Evolutionary conservation across 2,329 filamentous ascomycete genomes (phyloP).

Genomic region (Tolypocladium ophioglossoides): DNA sequence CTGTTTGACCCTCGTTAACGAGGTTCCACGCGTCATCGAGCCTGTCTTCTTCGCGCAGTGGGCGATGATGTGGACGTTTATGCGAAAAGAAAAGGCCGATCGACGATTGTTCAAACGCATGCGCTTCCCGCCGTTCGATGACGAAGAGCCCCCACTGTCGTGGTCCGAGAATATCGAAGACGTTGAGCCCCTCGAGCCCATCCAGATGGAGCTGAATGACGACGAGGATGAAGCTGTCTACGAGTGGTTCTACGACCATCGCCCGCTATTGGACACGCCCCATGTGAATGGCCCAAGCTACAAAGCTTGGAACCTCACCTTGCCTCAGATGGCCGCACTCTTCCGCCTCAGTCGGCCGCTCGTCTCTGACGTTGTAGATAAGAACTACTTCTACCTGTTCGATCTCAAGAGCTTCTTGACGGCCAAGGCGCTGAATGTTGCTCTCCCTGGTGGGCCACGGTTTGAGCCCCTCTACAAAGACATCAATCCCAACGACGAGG

Average conservation of each 20-base stretch:
- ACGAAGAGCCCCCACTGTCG: slow-evolving; percentile 92
- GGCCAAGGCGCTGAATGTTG: slow-evolving; percentile 93
- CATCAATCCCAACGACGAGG: slow-evolving; percentile 95
- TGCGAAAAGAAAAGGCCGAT: slow-evolving; percentile 97
- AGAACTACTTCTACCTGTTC: slow-evolving; percentile 98
- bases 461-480: slow-evolving; percentile 98
- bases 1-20: slow-evolving; percentile 92
- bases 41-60: slow-evolving; percentile 97
- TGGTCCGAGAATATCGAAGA: slow-evolving; percentile 99
- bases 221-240: slow-evolving; percentile 82
- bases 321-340: slow-evolving; percentile 92
- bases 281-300: slow-evolving; percentile 97
- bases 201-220: slow-evolving; percentile 97
- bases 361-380: slow-evolving; percentile 83
- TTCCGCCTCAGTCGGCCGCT: slow-evolving; percentile 87
- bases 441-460: slow-evolving; percentile 90
- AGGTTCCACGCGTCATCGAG: slow-evolving; percentile 92
- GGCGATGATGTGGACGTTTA: slow-evolving; percentile 99
- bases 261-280: slow-evolving; percentile 78
- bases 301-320: slow-evolving; percentile 83
- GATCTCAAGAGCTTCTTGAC: slow-evolving; percentile 91
- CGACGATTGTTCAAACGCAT: slow-evolving; percentile 95
- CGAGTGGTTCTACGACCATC: slow-evolving; percentile 97
- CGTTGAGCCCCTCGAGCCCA: slow-evolving; percentile 92
- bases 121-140: slow-evolving; percentile 97